A percentile compares a stretch with the other conserved stretches of the same genome.
Evolutionary conservation across 2,329 filamentous ascomycete genomes (phyloP).

Genomic region (Phyllosticta citribraziliensis): DNA sequence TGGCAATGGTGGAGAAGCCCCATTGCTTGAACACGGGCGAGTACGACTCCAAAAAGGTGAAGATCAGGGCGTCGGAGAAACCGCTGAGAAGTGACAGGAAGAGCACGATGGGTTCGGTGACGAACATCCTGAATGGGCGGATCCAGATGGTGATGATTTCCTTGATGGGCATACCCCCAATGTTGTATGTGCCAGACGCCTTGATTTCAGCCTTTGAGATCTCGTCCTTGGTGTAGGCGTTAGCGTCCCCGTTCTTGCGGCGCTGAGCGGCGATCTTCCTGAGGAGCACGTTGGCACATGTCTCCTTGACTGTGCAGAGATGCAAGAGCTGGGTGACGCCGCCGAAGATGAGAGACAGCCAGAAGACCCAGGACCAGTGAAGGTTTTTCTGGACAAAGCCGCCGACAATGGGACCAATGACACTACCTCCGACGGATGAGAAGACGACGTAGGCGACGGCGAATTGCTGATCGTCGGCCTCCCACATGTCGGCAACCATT

Average conservation of each 20-base stretch:
- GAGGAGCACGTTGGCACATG: conserved; percentile 63
- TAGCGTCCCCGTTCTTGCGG: conserved; percentile 49
- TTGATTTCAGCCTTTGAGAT: conserved; percentile 29
- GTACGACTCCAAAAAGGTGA: conserved; percentile 66
- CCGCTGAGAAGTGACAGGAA: conserved; percentile 60
- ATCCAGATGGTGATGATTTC: conserved; percentile 43
- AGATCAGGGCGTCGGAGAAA: conserved; percentile 66
- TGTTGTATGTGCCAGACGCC: conserved; percentile 8
- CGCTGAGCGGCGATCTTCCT: conserved; percentile 65
- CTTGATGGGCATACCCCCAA: conserved; percentile 30
- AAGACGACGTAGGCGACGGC: conserved; percentile 51
- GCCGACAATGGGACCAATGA: conserved; percentile 45
- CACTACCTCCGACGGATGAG: conserved; percentile 46
- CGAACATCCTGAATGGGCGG: conserved; percentile 62
- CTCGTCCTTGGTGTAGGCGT: conserved; percentile 66
- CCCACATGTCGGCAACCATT: conserved; percentile 55
- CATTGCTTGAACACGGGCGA: conserved; percentile 57
- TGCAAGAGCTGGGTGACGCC: conserved; percentile 57
- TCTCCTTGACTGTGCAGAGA: conserved; percentile 63
- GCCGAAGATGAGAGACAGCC: conserved; percentile 75
- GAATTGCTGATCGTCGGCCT: conserved; percentile 47
- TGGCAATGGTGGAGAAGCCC: conserved; percentile 46
- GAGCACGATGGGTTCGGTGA: conserved; percentile 64
- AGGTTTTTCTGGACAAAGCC: conserved; percentile 41
- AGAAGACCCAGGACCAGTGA: conserved; percentile 64